Percentiles rank a stretch among this genome's conserved stretches.
These are phyloP conservation scores for Starmerella scarabaei DNA, from an alignment of 805 yeast species.

Conservation along the genomic window DNA sequence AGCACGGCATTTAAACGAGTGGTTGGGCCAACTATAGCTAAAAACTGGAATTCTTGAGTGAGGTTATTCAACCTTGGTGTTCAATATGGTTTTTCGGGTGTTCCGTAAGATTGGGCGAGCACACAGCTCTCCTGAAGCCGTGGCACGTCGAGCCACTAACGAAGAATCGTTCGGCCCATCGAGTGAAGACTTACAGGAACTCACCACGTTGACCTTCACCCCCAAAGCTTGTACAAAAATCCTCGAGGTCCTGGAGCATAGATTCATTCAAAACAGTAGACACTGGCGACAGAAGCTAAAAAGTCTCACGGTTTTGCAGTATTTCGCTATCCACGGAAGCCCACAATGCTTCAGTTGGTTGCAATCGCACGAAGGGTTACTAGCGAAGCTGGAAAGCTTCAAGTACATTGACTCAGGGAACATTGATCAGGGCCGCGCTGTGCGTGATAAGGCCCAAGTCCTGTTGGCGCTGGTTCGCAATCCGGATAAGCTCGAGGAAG, in stretches of 20 bases:
- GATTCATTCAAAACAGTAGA: constrained; percentile 16
- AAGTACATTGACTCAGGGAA: constrained; percentile 18
- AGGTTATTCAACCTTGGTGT: too few relatives aligned
- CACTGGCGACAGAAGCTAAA: constrained; percentile 24
- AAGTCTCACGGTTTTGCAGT: constrained; percentile 21
- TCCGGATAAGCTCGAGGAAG: constrained; percentile 22
- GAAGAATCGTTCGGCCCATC: constrained; percentile 20
- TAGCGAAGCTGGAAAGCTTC: constrained; percentile 11
- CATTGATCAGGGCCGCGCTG: constrained; percentile 26
- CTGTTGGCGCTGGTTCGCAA: constrained; percentile 22
- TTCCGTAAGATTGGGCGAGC: constrained; percentile 4
- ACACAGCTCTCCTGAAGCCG: constrained; percentile 13
- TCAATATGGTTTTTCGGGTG: constrained; percentile 6
- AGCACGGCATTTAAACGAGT: too few relatives aligned
- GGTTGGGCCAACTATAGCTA: too few relatives aligned
- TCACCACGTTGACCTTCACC: constrained; percentile 13
- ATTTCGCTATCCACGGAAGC: constrained; percentile 20
- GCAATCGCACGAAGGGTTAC: constrained; percentile 3
- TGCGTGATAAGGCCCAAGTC: constrained; percentile 24
- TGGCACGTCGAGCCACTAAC: constrained; percentile 20
- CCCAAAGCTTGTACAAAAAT: constrained; percentile 17
- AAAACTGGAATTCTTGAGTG: too few relatives aligned
- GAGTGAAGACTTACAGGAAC: constrained; percentile 18
- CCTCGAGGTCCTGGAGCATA: constrained; percentile 16
- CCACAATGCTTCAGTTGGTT: constrained; percentile 19